Base-by-base conservation (phyloP, 257 asterid species). In the Echites panduratus region DNA sequence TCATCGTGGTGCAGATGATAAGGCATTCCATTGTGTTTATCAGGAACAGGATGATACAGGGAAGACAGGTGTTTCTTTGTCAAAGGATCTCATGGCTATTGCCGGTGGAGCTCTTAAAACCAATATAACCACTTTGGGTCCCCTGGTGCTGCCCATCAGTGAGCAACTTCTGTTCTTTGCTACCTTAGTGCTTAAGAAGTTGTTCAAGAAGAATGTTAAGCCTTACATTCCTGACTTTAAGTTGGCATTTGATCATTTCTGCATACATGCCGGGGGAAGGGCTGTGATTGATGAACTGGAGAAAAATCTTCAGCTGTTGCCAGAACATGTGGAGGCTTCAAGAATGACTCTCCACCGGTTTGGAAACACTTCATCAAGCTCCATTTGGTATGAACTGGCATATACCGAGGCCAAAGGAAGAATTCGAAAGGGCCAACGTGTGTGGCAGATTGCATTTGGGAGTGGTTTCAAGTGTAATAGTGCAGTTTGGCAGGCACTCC, bases 381-480 rank as follows among this genome's bases (percentile, higher is more conserved):
- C 96, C 66, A 90, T 90, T 44, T 90, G 96, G 96, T 90, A 90
- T 57, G 96, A 90, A 67, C 74, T 90, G 69, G 92, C 95, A 0
- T 90, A 90, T 76, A 88, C 52, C 0, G 96, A 90, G 70, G 96
- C 95, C 19, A 90, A 90, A 79, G 90, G 95, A 32, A 84, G 95
- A 74, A 82, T 90, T 81, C 75, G 84, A 47, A 74, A 73, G 43
- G 96, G 96, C 7, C 77, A 90, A 67, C 76, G 86, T 38, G 85
- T 90, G 50, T 90, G 96, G 96, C 96, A 90, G 83, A 90, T 88
- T 76, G 96, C 95, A 24, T 90, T 90, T 5, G 90, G 96, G 40
- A 88, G 96, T 74, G 96, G 94, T 12, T 90, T 88, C 77, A 90
- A 88, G 73, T 88, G 96, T 69, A 90, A 88, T 16, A 90, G 95